Evolutionary conservation across 177 flowering plant genomes (phyloP).

Genomic region (Telopea speciosissima): DNA sequence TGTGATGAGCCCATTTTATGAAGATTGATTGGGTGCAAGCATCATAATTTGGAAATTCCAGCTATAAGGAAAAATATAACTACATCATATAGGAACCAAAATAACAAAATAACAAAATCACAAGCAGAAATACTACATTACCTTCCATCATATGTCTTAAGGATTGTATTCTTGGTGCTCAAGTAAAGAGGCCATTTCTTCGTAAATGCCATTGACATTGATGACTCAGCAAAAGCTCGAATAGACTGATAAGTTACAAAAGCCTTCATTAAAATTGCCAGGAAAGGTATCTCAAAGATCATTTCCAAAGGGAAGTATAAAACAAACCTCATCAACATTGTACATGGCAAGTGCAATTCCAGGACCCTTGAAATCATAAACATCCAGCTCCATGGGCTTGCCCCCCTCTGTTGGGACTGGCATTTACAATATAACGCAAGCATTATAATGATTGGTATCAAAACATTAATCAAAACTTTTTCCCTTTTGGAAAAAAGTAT

Average conservation of each 20-base stretch:
- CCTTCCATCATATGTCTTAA: slow-evolving; percentile 99
- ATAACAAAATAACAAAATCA: not conserved
- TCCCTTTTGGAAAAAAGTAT: too few relatives aligned
- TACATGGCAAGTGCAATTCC: slow-evolving; percentile 96
- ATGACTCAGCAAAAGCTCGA: slow-evolving; percentile 89
- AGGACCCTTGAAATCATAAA: slow-evolving; percentile 78
- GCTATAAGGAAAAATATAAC: too few relatives aligned
- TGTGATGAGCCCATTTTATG: slow-evolving; percentile 20
- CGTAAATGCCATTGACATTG: slow-evolving; percentile 81
- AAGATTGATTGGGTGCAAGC: not conserved
- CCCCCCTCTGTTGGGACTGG: slow-evolving; percentile 73
- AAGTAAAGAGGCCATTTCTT: slow-evolving; percentile 98
- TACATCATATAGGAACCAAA: not conserved
- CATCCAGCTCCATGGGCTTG: slow-evolving; percentile 63
- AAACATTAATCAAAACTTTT: too few relatives aligned
- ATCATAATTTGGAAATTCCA: not conserved
- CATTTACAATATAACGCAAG: slow-evolving; percentile 8
- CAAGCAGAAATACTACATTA: slow-evolving; percentile 15
- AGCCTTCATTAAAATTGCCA: not conserved
- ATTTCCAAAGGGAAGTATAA: not conserved
- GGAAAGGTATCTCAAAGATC: not conserved
- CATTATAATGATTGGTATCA: not conserved
- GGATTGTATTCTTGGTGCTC: slow-evolving; percentile 96
- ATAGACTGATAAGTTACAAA: slow-evolving; percentile 56
- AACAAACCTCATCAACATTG: slow-evolving; percentile 87